phyloP scores from a whole-genome alignment of 169 alveolate genomes.

The Amoebophrya sp. region DNA sequence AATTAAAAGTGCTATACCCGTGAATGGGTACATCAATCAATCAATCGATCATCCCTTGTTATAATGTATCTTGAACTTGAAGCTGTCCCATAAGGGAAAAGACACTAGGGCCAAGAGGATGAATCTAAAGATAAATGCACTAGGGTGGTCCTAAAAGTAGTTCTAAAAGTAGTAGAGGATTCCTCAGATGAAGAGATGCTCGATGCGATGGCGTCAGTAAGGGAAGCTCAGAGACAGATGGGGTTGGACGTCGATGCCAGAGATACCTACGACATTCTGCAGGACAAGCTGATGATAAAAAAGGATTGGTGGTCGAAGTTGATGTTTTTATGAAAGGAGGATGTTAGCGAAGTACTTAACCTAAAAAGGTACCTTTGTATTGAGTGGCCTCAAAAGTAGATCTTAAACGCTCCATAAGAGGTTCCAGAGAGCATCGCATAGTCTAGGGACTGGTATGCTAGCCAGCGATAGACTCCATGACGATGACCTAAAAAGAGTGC shows the following conservation, averaged over 20 bases:
- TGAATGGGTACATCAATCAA: too few relatives aligned
- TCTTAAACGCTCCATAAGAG: too few relatives aligned
- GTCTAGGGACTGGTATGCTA: too few relatives aligned
- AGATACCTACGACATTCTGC: neutral
- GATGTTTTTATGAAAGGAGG: neutral
- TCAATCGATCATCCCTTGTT: too few relatives aligned
- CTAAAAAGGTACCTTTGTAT: too few relatives aligned
- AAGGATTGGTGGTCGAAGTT: neutral
- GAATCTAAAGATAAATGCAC: neutral
- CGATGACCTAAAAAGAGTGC: too few relatives aligned
- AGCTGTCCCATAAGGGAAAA: too few relatives aligned
- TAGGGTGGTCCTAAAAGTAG: neutral
- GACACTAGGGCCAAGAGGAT: too few relatives aligned
- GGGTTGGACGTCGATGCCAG: neutral
- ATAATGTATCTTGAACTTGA: too few relatives aligned
- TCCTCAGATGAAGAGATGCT: neutral
- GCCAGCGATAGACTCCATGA: too few relatives aligned
- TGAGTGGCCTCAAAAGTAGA: too few relatives aligned
- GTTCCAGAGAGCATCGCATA: neutral
- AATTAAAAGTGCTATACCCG: too few relatives aligned
- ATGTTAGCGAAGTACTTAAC: neutral
- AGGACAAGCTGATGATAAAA: neutral
- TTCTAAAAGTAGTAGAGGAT: neutral
- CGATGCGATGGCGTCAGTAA: neutral
- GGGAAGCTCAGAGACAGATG: neutral